A percentile compares a stretch with the other conserved stretches of the same genome.
These are phyloP conservation scores for Moesziomyces globuligerus DNA, from an alignment of 1,284 basidiomycete genomes.

Conservation along the genomic window DNA sequence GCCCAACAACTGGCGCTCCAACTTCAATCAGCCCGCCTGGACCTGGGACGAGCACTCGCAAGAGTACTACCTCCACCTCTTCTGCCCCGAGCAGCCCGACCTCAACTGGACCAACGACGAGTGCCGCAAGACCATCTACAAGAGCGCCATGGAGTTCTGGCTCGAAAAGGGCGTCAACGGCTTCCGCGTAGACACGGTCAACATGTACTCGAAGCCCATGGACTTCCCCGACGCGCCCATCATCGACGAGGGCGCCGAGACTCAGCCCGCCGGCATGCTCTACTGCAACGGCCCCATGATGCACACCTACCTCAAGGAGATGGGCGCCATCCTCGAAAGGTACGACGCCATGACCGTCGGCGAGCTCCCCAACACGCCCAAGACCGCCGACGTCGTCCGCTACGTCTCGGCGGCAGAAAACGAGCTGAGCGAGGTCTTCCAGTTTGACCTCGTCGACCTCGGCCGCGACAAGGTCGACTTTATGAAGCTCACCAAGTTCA, in stretches of 20 bases:
- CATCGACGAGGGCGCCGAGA: conserved; percentile 71
- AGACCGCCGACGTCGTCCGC: conserved; percentile 71
- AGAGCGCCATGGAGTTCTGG: conserved; percentile 78
- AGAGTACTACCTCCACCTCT: conserved; percentile 81
- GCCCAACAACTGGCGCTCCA: conserved; percentile 80
- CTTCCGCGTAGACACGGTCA: conserved; percentile 70
- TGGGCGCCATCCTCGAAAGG: conserved; percentile 70
- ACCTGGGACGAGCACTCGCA: conserved; percentile 76
- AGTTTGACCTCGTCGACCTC: conserved; percentile 75
- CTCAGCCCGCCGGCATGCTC: conserved; percentile 72
- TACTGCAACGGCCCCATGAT: conserved; percentile 68
- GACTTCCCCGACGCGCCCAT: conserved; percentile 65
- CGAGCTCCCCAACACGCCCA: conserved; percentile 70
- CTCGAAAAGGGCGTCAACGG: conserved; percentile 78
- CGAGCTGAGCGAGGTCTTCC: conserved; percentile 74
- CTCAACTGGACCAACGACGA: conserved; percentile 79
- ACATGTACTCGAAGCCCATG: conserved; percentile 62
- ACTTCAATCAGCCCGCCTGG: conserved; percentile 80
- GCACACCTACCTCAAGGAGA: conserved; percentile 76
- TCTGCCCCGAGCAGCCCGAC: conserved; percentile 78
- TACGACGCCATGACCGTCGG: conserved; percentile 75
- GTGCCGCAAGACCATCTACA: conserved; percentile 73
- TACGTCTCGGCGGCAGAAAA: conserved; percentile 75
- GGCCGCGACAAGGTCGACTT: conserved; percentile 67
- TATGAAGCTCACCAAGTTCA: conserved; percentile 71